These are phyloP conservation scores for Fusarium duplospermum DNA, from an alignment of 2,329 filamentous ascomycete genomes.

Conservation along the genomic window DNA sequence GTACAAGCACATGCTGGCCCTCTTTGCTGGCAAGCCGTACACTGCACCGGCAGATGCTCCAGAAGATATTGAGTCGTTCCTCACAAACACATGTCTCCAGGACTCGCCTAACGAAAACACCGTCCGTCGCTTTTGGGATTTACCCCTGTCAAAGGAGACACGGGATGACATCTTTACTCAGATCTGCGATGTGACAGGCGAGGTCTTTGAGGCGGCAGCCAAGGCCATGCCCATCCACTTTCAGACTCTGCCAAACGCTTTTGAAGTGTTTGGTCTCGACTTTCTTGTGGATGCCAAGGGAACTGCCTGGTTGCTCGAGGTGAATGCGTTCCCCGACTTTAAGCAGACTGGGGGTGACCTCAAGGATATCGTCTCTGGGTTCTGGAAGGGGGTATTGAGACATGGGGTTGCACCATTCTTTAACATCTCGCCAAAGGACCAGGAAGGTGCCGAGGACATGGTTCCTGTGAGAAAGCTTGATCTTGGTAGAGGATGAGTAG, in stretches of 20 bases:
- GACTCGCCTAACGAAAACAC: conserved; percentile 68
- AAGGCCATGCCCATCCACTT: conserved; percentile 89
- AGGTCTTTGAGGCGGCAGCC: conserved; percentile 88
- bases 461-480: conserved; percentile 65
- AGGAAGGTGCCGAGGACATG: conserved; percentile 55
- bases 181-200: conserved; percentile 78
- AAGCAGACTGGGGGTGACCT: conserved; percentile 89
- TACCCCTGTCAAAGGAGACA: conserved; percentile 62
- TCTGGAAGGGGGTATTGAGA: conserved; percentile 81
- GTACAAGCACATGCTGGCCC: conserved; percentile 89
- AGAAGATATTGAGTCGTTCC: conserved; percentile 74
- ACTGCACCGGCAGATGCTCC: conserved; percentile 67
- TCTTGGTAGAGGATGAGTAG: conserved; percentile 57
- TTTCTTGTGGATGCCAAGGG: conserved; percentile 80
- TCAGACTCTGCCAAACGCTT: conserved; percentile 86
- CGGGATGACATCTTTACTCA: conserved; percentile 76
- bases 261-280: conserved; percentile 93
- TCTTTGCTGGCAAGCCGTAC: conserved; percentile 87
- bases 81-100: conserved; percentile 97
- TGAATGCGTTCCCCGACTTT: conserved; percentile 98
- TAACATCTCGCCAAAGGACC: conserved; percentile 42
- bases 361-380: conserved; percentile 75
- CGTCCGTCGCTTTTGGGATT: conserved; percentile 80
- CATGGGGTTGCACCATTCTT: conserved; percentile 78
- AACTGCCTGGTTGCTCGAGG: conserved; percentile 82